Percentiles rank a stretch among this genome's conserved stretches.
These are phyloP conservation scores for Globisporangium okanoganense DNA, from an alignment of 352 stramenopile genomes.

Conservation along the genomic window DNA sequence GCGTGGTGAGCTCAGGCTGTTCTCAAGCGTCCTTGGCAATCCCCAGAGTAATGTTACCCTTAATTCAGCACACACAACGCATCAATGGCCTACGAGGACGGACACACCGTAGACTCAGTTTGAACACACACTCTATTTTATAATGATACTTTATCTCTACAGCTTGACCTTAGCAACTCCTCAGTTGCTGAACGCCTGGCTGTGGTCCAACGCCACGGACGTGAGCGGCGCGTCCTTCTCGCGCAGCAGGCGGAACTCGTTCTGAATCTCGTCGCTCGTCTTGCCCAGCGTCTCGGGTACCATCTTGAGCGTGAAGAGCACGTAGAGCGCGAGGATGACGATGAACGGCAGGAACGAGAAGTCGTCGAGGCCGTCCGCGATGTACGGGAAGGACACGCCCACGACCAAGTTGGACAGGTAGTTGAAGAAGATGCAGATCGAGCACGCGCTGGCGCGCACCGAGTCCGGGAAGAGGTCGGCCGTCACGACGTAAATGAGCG, in stretches of 20 bases:
- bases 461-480: constrained; percentile 54
- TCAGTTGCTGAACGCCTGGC: background rate
- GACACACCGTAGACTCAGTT: too few species aligned
- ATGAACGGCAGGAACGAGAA: constrained; percentile 56
- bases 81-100: too few species aligned
- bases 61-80: too few species aligned
- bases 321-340: constrained; percentile 20
- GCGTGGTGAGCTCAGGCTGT: too few species aligned
- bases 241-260: constrained; percentile 28
- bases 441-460: constrained; percentile 37
- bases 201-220: background rate
- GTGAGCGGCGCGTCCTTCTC: constrained; percentile 6
- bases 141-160: background rate
- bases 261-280: constrained; percentile 56
- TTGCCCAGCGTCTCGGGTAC: constrained; percentile 61
- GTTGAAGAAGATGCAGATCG: constrained; percentile 45
- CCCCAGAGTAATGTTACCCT: too few species aligned
- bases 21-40: too few species aligned
- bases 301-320: constrained; percentile 33
- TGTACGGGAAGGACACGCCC: constrained; percentile 55
- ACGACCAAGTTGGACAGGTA: constrained; percentile 52
- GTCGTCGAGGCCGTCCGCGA: constrained; percentile 31
- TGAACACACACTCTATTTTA: background rate
- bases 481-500: constrained; percentile 46
- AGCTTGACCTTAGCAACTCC: background rate